These are phyloP conservation scores for Talaromyces adpressus DNA, from an alignment of 495 filamentous ascomycete genomes.

Conservation along the genomic window DNA sequence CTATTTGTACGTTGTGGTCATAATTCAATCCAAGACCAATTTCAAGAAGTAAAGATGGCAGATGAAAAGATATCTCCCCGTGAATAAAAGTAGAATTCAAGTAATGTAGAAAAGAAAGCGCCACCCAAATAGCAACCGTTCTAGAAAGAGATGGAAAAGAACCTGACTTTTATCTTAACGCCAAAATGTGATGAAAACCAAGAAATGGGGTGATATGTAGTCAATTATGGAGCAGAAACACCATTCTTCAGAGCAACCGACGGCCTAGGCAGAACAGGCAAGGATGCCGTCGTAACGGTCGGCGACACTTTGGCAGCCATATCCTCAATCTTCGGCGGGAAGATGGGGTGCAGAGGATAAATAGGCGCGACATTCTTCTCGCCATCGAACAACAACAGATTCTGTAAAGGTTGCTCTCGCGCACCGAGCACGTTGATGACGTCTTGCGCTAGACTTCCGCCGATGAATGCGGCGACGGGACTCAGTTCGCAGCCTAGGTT, in stretches of 20 bases:
- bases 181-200: neutral
- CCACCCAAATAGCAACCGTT: neutral
- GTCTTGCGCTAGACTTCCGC: slow-evolving; percentile 87
- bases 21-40: neutral
- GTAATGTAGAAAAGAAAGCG: neutral
- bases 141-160: neutral
- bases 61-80: neutral
- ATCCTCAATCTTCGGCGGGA: slow-evolving; percentile 31
- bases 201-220: neutral
- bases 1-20: neutral
- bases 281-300: neutral
- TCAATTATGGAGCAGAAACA: neutral
- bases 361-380: slow-evolving; percentile 68
- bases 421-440: slow-evolving; percentile 91
- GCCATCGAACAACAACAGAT: slow-evolving; percentile 87
- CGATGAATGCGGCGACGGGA: slow-evolving; percentile 83
- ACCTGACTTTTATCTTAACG: neutral
- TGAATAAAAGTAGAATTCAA: neutral
- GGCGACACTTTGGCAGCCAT: slow-evolving; percentile 24
- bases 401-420: slow-evolving; percentile 90
- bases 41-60: neutral
- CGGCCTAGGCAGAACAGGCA: neutral
- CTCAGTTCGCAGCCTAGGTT: slow-evolving; percentile 75
- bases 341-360: slow-evolving; percentile 73
- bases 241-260: neutral